Evolutionary conservation across 495 filamentous ascomycete species (phyloP).

Genomic region (Xylona heveae): DNA sequence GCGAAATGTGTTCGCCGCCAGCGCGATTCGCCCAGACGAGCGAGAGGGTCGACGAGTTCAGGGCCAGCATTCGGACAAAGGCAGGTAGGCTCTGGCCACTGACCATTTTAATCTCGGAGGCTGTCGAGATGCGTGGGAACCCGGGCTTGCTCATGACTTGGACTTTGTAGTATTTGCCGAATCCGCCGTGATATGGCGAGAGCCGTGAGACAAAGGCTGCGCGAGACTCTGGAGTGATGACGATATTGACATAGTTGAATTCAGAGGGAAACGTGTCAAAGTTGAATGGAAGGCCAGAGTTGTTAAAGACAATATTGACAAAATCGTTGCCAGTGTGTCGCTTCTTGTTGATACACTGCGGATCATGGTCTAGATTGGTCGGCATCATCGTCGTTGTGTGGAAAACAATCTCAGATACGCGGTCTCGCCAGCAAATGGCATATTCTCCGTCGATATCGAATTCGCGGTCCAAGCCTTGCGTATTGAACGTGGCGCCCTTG

Average conservation of each 20-base stretch:
- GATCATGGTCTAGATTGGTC: conserved; percentile 53
- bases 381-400: conserved; percentile 97
- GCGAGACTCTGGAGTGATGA: conserved; percentile 70
- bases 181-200: too few species aligned
- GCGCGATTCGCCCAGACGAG: conserved; percentile 65
- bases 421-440: conserved; percentile 81
- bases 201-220: conserved; percentile 29
- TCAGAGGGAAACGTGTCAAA: conserved; percentile 85
- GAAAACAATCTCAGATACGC: conserved; percentile 86
- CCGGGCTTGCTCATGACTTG: conserved; percentile 64
- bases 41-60: conserved; percentile 85
- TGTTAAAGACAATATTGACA: conserved; percentile 95
- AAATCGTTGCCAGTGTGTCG: conserved; percentile 93
- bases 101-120: conserved; percentile 68
- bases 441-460: conserved; percentile 62
- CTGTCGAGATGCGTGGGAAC: conserved; percentile 79
- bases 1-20: conserved; percentile 67
- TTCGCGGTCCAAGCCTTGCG: conserved; percentile 68
- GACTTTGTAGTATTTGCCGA: conserved; percentile 60
- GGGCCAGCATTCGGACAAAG: conserved; percentile 77
- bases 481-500: conserved; percentile 70
- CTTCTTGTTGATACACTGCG: conserved; percentile 67
- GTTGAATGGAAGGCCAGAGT: conserved; percentile 66
- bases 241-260: conserved; percentile 91
- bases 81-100: conserved; percentile 54